phyloP scores from a whole-genome alignment of 2,329 filamentous ascomycete species.

The Samsoniella hepiali region DNA sequence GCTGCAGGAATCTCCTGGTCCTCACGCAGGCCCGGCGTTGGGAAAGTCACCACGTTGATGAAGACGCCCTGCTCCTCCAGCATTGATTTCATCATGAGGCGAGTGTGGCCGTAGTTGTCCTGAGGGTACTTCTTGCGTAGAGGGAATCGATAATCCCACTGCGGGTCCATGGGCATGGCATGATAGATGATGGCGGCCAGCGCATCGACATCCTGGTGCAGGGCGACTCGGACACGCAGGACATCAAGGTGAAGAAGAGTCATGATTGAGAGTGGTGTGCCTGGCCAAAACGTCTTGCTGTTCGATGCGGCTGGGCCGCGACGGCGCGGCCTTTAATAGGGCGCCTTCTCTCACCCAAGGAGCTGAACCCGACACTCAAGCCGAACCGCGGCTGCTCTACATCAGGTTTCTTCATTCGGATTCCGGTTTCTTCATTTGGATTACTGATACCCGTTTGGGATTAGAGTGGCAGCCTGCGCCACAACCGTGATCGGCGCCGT shows the following conservation, averaged over 20 bases:
- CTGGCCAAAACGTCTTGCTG: no score
- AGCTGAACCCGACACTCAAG: no score
- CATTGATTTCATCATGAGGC: not conserved
- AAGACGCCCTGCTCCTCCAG: not conserved
- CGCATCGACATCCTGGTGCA: not conserved
- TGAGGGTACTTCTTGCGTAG: not conserved
- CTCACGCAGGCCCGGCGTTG: not conserved
- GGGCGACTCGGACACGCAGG: not conserved
- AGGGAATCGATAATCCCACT: not conserved
- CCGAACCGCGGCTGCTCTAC: no score
- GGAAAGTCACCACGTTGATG: not conserved
- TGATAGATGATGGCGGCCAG: not conserved
- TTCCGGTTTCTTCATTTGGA: no score
- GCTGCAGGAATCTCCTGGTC: not conserved
- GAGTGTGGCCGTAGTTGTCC: not conserved
- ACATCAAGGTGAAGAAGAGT: not conserved
- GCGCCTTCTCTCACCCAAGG: no score
- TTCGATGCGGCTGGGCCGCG: no score
- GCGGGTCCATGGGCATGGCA: not conserved
- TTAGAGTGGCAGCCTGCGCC: no score
- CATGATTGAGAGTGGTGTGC: not conserved
- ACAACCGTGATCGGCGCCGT: no score
- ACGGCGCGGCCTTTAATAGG: no score
- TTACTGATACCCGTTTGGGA: no score
- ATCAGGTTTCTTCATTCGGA: no score